phyloP scores from a whole-genome alignment of 768 basidiomycete genomes.

The Sporobolomyces pararoseus region DNA sequence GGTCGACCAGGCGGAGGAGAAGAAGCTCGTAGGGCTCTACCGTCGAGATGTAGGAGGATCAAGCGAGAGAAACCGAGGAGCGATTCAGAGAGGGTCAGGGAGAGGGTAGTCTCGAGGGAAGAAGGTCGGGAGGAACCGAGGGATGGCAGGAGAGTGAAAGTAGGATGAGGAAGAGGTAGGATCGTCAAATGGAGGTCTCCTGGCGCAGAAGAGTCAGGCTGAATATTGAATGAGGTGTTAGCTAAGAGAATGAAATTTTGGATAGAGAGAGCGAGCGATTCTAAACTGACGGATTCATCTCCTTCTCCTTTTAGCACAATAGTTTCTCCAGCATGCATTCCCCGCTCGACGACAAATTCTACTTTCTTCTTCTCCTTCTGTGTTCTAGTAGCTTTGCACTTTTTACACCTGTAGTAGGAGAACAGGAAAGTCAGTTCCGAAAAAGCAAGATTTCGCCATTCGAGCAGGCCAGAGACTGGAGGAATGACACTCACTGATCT shows the following conservation, averaged over 20 bases:
- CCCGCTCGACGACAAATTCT: conserved; percentile 79
- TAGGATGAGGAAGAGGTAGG: conserved; percentile 63
- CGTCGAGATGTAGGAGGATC: conserved; percentile 85
- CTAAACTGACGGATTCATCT: conserved; percentile 71
- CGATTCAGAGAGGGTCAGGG: conserved; percentile 87
- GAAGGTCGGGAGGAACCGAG: conserved; percentile 56
- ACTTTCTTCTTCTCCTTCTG: conserved; percentile 83
- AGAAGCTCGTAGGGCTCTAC: conserved; percentile 75
- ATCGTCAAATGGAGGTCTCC: conserved; percentile 88
- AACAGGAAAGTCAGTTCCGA: background rate
- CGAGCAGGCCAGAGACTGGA: background rate
- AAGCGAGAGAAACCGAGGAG: conserved; percentile 91
- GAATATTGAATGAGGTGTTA: background rate
- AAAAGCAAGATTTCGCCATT: too few species aligned
- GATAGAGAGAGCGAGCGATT: background rate
- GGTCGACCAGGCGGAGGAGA: conserved; percentile 63
- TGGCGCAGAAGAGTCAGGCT: conserved; percentile 74
- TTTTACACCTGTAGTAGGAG: conserved; percentile 72
- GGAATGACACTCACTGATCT: conserved; percentile 59
- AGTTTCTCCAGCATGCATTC: conserved; percentile 75
- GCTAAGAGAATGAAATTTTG: background rate
- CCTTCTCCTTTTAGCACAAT: conserved; percentile 89
- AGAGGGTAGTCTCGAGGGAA: conserved; percentile 72
- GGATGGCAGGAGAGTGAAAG: conserved; percentile 63
- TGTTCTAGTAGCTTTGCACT: conserved; percentile 82